A percentile compares a stretch with the other conserved stretches of the same genome.
Conservation (phyloP, 768 basidiomycete species). For the Mycena rosella region DNA sequence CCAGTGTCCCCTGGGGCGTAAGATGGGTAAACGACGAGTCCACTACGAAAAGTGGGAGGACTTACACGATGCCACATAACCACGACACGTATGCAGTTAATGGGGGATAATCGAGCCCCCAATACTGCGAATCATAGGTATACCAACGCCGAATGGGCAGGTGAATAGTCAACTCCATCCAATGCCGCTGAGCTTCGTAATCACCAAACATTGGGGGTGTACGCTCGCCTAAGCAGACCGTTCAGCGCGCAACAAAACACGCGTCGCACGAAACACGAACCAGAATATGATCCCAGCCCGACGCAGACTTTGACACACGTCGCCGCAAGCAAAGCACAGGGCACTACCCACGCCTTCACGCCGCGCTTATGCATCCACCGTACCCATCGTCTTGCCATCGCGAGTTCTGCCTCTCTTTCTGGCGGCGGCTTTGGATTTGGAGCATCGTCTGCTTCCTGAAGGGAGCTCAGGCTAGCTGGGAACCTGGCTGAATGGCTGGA, state of each 20-base stretch:
- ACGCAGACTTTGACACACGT: conserved; percentile 75
- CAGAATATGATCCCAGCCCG: conserved; percentile 86
- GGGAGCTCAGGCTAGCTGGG: conserved; percentile 30
- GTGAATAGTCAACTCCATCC: conserved; percentile 93
- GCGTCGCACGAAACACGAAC: conserved; percentile 56
- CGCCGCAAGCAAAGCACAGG: conserved; percentile 64
- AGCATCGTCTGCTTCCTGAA: conserved; percentile 28
- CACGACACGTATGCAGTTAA: conserved; percentile 92
- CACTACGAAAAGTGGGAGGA: conserved; percentile 24
- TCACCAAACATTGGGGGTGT: conserved; percentile 91
- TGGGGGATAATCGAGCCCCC: conserved; percentile 97
- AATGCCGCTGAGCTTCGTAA: conserved; percentile 94
- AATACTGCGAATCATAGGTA: conserved; percentile 87
- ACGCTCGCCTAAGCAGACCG: conserved; percentile 62
- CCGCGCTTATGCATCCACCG: conserved; percentile 84
- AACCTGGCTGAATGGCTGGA: conserved; percentile 25
- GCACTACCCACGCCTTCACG: conserved; percentile 71
- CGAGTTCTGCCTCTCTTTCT: conserved; percentile 42
- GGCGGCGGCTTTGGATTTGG: conserved; percentile 1
- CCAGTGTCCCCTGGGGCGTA: conserved; percentile 46
- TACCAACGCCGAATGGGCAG: conserved; percentile 87
- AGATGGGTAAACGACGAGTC: not conserved
- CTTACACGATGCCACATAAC: conserved; percentile 83
- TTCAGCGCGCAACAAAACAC: not conserved
- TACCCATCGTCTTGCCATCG: conserved; percentile 73